Evolutionary conservation across 306 rosid genomes (phyloP).

Genomic region (Rubus parviflorus): DNA sequence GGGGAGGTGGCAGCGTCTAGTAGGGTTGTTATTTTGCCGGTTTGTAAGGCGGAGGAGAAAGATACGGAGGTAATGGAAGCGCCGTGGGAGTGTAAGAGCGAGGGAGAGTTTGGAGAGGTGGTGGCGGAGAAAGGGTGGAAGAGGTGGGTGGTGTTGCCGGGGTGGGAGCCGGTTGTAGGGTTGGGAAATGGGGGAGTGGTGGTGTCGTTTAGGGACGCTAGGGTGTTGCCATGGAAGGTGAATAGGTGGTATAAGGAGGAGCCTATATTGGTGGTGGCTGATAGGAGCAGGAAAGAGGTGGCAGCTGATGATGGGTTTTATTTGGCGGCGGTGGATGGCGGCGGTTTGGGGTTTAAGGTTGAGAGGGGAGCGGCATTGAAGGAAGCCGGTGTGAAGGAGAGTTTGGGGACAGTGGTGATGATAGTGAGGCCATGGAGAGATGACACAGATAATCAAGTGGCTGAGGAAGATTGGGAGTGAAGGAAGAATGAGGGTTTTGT

Average conservation of each 20-base stretch:
- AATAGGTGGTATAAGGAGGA: conserved; percentile 85
- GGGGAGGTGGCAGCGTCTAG: conserved; percentile 89
- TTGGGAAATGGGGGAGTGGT: conserved; percentile 63
- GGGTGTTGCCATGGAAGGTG: conserved; percentile 77
- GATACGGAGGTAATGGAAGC: conserved; percentile 58
- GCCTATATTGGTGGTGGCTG: conserved; percentile 73
- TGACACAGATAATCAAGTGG: conserved; percentile 46
- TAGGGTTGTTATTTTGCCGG: conserved; percentile 66
- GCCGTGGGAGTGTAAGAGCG: conserved; percentile 53
- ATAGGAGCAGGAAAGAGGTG: conserved; percentile 53
- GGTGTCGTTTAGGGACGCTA: conserved; percentile 70
- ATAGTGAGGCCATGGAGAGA: conserved; percentile 86
- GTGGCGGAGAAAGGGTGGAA: conserved; percentile 82
- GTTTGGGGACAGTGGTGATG: conserved; percentile 66
- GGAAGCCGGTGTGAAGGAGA: conserved; percentile 45
- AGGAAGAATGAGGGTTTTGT: background rate
- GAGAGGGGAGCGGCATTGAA: conserved; percentile 66
- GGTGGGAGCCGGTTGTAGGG: conserved; percentile 57
- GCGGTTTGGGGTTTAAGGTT: conserved; percentile 46
- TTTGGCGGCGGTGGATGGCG: conserved; percentile 41
- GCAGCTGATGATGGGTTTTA: conserved; percentile 65
- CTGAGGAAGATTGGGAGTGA: conserved; percentile 89
- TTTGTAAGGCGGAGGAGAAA: conserved; percentile 53
- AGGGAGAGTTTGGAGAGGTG: conserved; percentile 75
- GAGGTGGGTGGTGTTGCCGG: conserved; percentile 81